Evolutionary conservation across 208 protist species (phyloP), one percentile per base, ranked within the genome.

Genomic region (Leishmania guyanensis): DNA sequence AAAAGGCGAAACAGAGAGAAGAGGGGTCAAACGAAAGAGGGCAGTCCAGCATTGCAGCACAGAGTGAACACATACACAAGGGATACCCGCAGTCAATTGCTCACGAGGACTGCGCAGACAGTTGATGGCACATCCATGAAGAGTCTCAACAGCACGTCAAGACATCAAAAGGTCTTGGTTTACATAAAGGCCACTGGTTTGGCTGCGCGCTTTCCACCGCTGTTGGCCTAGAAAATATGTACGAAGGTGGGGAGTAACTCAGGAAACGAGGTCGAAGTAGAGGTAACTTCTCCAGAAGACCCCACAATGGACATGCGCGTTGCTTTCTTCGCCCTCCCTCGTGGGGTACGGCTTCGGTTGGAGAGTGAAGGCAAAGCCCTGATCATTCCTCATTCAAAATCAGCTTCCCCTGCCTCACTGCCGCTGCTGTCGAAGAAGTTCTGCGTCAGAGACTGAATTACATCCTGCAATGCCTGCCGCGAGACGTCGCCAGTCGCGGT

Each of bases 401-500:
- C 62, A 39, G 20, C 53, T 2, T 20, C 56, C 4, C 71, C 81
- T 10, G 43, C 69, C 46, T 50, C 65, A 43, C 77, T 48, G 39
- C 58, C 48, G 66, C 46, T 33, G 54, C 46, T 74, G 60, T 66
- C 82, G 5, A n/a, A 39, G 48, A 90, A 95, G 69, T 84, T 83
- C 53, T 84, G 68, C 53, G 88, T 71, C n/a, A 95, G 85, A 36
- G 83, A 48, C 39, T 85, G 78, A 29, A 93, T 69, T 0, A 72
- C 68, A n/a, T 88, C 83, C 46, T 89, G 86, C 75, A 94, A 84
- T 36, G 86, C 80, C 48, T 77, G 75, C 53, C 85, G 73, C 29
- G 82, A 85, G 17, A 92, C 91, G 39, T 94, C 81, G 9, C 77
- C 80, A n/a, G 86, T 90, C 1, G 85, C 72, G 43, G 71, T 12